Evolutionary conservation across 202 grass and related monocot genomes (phyloP).

Genomic region (Saccharum hybrid): DNA sequence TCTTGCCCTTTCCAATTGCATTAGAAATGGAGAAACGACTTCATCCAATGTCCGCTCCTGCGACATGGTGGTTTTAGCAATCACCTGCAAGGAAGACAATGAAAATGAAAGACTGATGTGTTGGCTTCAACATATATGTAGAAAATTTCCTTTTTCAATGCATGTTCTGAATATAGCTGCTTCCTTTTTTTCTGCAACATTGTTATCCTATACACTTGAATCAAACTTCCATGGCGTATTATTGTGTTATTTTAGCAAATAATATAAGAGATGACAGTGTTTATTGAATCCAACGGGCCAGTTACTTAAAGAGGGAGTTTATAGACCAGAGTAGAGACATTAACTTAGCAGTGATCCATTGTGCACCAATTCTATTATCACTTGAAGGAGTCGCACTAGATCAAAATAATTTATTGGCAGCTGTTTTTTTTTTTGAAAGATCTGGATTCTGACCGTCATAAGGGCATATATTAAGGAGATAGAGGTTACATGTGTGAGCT

Average conservation of each 20-base stretch:
- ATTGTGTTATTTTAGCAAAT: background rate
- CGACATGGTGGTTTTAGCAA: slow-evolving; percentile 37
- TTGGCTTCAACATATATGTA: background rate
- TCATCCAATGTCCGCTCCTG: slow-evolving; percentile 49
- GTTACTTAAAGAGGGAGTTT: background rate
- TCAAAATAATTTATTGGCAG: background rate
- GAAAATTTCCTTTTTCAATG: background rate
- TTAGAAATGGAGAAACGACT: slow-evolving; percentile 52
- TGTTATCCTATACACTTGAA: background rate
- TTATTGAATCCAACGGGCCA: background rate
- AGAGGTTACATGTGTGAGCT: background rate
- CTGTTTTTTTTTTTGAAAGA: background rate
- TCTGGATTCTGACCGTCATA: background rate
- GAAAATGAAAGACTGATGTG: background rate
- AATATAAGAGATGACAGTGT: background rate
- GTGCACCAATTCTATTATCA: background rate
- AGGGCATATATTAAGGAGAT: background rate
- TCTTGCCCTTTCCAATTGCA: slow-evolving; percentile 44
- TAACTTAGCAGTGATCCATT: background rate
- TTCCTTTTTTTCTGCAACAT: background rate
- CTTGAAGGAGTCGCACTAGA: background rate
- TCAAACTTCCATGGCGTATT: background rate
- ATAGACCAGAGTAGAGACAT: background rate
- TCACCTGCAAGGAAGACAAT: slow-evolving; percentile 11
- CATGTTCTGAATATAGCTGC: background rate